A percentile compares a stretch with the other conserved stretches of the same genome.
Conservation (phyloP, 2,329 filamentous ascomycete species). For the Ceratocystis diversiconidia region DNA sequence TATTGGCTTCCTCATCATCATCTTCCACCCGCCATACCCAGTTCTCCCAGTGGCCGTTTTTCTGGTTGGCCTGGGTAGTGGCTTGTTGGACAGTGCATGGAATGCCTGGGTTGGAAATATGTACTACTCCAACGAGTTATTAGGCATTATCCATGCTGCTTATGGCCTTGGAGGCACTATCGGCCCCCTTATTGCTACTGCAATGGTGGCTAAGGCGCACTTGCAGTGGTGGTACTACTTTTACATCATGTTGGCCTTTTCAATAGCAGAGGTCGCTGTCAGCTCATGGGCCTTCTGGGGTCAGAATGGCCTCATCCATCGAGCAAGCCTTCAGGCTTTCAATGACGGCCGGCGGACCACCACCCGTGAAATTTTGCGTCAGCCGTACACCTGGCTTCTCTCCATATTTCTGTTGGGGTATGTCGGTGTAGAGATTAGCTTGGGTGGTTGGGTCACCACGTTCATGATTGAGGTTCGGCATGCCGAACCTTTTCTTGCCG, state of each 20-base stretch:
- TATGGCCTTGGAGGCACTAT: conserved; percentile 61
- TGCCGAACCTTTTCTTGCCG: conserved; percentile 54
- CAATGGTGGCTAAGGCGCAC: conserved; percentile 50
- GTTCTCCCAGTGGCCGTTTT: conserved; percentile 51
- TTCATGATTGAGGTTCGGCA: conserved; percentile 73
- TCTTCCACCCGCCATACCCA: conserved; percentile 54
- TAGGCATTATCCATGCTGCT: conserved; percentile 57
- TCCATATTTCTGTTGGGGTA: conserved; percentile 65
- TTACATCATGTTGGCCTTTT: conserved; percentile 54
- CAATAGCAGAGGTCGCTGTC: conserved; percentile 40
- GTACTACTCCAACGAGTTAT: conserved; percentile 55
- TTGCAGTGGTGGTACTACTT: conserved; percentile 61
- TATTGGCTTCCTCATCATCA: conserved; percentile 48
- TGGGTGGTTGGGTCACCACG: conserved; percentile 66
- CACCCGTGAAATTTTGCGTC: conserved; percentile 31
- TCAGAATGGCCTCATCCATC: conserved; percentile 44
- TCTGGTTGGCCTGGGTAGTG: conserved; percentile 57
- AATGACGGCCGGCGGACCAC: conserved; percentile 31
- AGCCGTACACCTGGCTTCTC: conserved; percentile 54
- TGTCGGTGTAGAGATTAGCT: conserved; percentile 60
- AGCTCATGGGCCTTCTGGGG: conserved; percentile 47
- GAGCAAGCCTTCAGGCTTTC: conserved; percentile 25
- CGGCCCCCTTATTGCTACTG: conserved; percentile 55
- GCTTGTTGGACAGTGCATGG: conserved; percentile 47
- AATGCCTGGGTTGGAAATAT: conserved; percentile 55